Evolutionary conservation across 495 filamentous ascomycete genomes (phyloP), one percentile per base, ranked within the genome.

Genomic region (Talaromyces borbonicus): DNA sequence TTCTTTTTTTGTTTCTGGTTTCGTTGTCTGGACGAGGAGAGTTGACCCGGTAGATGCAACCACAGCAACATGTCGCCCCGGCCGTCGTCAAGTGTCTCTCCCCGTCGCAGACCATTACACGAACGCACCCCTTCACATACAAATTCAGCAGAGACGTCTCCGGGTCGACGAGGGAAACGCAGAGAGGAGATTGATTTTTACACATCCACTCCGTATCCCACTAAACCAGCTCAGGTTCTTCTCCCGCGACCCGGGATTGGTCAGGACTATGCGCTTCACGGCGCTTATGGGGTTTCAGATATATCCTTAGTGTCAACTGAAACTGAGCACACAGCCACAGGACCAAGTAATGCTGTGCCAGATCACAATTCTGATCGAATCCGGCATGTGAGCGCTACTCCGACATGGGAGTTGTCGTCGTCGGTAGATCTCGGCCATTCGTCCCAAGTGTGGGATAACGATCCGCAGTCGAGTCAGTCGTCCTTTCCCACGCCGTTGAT

Each of bases 101-200:
- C 69, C 19, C 54, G 48, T 42, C 61, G 69, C 50, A 62, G 64
- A 53, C 65, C 67, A 42, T 66, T 75, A 41, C 69, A 75, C 56
- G 73, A 77, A 54, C 67, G 73, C 49, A 71, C 54, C 12, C 68
- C 71, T 23, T 74, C 72, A n/a, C 67, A 75, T 31, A 66, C 62
- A 25, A 77, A 77, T 46, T 60, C 68, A 49, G 53, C 55, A 47
- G 63, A 65, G 1, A 61, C 58, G 14, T 56, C 63, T 11, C 50
- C 57, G 16, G 49, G 69, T 32, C 68, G 67, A 33, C 52, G 61
- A 38, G 54, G 63, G 8, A 60, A 50, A 16, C 62, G 64, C 8
- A 52, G 65, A 43, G 53, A 69, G 44, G 64, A 68, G 44, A 51
- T 55, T 4, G 57, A 67, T 51, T 54, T 71, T 29, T 72, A 73